Evolutionary conservation across 1,284 basidiomycete species (phyloP), one percentile per base, ranked within the genome.

Genomic region (Melampsora larici-populina): DNA sequence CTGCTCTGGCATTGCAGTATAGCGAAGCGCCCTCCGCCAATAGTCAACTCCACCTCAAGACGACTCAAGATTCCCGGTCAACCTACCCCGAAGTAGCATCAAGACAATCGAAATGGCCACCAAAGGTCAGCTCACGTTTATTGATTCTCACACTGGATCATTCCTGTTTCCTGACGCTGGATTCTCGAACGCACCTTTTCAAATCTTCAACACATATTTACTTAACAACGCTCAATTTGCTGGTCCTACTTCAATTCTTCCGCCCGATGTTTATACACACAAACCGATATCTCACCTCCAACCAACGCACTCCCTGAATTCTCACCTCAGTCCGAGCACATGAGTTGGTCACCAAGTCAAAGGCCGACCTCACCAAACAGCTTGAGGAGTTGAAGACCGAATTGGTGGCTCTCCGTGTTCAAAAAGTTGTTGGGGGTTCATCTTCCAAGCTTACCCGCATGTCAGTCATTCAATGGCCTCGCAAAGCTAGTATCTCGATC

Each of bases 361-460:
- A 97, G 89, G 91, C 91, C 87, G 97, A 98, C 90, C 90, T 99
- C 87, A 87, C 90, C 82, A 95, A 94, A 87, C 94, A 98, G 87
- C 90, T 99, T 80, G 86, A 86, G 79, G 97, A 99, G 87, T 89
- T 99, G 87, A 97, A 95, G 90, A 89, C 87, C 80, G 97, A 99
- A 89, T 92, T 99, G 83, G 88, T 94, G 81, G 82, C 83, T 81
- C 84, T 83, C 87, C 91, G 95, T 82, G 97, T 99, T 81, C 94
- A 97, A 88, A 99, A 98, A 89, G 93, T 97, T 84, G 93, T 93
- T 81, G 95, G 95, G 85, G 94, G 94, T 79, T 93, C 93, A 82
- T 92, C 95, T 79, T 91, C 92, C 81, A 99, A 99, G 88, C 89
- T 99, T 83, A 95, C 93, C 83, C 94, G 93, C 87, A 98, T 99